These are phyloP conservation scores for Fusarium dlaminii DNA, from an alignment of 2,329 filamentous ascomycete genomes.

Conservation along the genomic window DNA sequence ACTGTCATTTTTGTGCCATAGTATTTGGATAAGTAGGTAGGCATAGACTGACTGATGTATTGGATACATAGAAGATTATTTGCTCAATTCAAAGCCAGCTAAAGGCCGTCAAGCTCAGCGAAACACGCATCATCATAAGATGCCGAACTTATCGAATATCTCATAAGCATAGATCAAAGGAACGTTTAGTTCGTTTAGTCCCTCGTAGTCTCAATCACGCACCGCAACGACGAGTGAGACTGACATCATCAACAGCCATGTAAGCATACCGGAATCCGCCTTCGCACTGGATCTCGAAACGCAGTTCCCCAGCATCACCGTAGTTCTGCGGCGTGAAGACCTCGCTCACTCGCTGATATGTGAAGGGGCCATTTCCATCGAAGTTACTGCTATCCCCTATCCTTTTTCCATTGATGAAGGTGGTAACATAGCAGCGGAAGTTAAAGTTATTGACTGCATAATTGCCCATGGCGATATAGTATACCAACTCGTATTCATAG, in stretches of 20 bases:
- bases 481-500: neutral
- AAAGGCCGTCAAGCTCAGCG: neutral
- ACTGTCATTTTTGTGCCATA: neutral
- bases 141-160: neutral
- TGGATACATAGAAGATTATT: neutral
- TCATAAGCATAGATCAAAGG: rapidly evolving
- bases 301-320: neutral
- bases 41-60: neutral
- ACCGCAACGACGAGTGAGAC: neutral
- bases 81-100: neutral
- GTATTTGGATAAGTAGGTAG: neutral
- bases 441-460: neutral
- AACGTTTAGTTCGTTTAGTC: neutral
- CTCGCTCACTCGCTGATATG: neutral
- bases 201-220: neutral
- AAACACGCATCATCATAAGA: neutral
- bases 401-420: neutral
- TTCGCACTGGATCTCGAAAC: neutral
- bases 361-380: neutral
- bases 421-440: neutral
- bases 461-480: neutral
- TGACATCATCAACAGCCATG: neutral
- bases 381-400: neutral
- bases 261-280: neutral
- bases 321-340: neutral